Evolutionary conservation across 2,329 filamentous ascomycete species (phyloP), one percentile per base, ranked within the genome.

Genomic region (Arthroderma sp.): DNA sequence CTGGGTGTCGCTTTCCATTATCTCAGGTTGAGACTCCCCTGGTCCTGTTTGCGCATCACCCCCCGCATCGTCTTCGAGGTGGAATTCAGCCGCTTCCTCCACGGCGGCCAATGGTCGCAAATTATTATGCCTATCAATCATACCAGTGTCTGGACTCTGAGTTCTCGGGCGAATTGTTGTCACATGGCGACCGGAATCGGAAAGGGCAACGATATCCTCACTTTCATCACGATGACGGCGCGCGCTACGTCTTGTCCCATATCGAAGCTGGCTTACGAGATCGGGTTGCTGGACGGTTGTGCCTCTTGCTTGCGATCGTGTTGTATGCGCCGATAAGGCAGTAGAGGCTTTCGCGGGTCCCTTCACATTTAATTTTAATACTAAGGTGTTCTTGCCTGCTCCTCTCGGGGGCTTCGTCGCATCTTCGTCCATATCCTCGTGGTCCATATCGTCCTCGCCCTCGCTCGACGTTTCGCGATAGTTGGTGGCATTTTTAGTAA

Each of bases 161-260:
- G 75, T 77, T 28, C 70, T 73, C 51, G 68, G 64, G 48, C 74
- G 67, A 6, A 77, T 64, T 4, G 75, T 66, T 44, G 74, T 60
- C 47, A 70, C 68, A 56, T 80, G 75, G 47, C 66, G 71, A 11
- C 77, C 77, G 5, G 75, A 78, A 50, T 75, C 72, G 3, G 75
- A 74, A 38, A 80, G 62, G 10, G 72, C 74, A 38, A 77, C 62
- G 9, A 80, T 68, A 31, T 74, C 69, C 32, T 73, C 70, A 28
- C 73, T 69, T 3, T 72, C 65, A 50, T 76, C 74, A 49, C 76
- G 74, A 27, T 71, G 77, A 11, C 76, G 67, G 38, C 78, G 75
- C 55, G 74, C 78, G 50, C 71, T 78, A 49, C 75, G 69, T 50
- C 77, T 56, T 51, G 48, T 66, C 53, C 49, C 48, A 42, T 54